These are phyloP conservation scores for Physcomitrium patens DNA, from an alignment of 225 moss, liverwort and hornwort species.

Conservation along the genomic window DNA sequence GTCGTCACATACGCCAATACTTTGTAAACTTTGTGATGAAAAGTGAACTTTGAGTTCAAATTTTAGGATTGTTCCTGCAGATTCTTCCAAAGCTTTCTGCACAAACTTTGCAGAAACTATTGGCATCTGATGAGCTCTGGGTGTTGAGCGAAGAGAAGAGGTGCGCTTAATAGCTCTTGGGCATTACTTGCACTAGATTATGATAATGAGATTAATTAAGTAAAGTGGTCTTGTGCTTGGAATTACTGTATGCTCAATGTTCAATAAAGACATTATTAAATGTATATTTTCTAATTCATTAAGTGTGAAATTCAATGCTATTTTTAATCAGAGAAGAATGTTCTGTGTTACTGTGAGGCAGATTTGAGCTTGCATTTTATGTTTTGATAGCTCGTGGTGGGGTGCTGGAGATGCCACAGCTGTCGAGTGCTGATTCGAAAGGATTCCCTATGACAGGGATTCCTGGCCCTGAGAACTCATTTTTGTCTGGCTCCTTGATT, in stretches of 20 bases:
- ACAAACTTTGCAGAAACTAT: slow-evolving; percentile 39
- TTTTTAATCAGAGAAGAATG: background rate
- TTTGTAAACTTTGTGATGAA: background rate
- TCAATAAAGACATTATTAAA: background rate
- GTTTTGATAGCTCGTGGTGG: slow-evolving; percentile 43
- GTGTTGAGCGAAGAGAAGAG: slow-evolving; percentile 48
- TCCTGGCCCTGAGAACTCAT: slow-evolving; percentile 29
- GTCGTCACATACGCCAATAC: background rate
- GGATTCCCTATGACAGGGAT: slow-evolving; percentile 29
- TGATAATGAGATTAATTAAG: slow-evolving; percentile 8
- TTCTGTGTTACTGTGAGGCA: slow-evolving; percentile 19
- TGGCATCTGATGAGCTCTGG: slow-evolving; percentile 54
- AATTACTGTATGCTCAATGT: background rate
- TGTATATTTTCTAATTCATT: background rate
- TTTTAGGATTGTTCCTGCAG: slow-evolving; percentile 19
- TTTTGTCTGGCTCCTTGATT: background rate
- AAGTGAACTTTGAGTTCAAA: background rate
- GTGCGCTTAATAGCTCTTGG: slow-evolving; percentile 16
- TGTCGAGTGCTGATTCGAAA: slow-evolving; percentile 27
- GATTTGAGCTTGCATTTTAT: slow-evolving; percentile 49
- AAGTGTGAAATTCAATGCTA: background rate
- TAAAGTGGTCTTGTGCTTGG: slow-evolving; percentile 16
- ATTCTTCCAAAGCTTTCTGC: slow-evolving; percentile 49
- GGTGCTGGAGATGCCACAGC: slow-evolving; percentile 41
- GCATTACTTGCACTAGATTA: background rate